Base-by-base conservation (phyloP, 2,329 filamentous ascomycete genomes). In the Lasiodiplodia sp. region DNA sequence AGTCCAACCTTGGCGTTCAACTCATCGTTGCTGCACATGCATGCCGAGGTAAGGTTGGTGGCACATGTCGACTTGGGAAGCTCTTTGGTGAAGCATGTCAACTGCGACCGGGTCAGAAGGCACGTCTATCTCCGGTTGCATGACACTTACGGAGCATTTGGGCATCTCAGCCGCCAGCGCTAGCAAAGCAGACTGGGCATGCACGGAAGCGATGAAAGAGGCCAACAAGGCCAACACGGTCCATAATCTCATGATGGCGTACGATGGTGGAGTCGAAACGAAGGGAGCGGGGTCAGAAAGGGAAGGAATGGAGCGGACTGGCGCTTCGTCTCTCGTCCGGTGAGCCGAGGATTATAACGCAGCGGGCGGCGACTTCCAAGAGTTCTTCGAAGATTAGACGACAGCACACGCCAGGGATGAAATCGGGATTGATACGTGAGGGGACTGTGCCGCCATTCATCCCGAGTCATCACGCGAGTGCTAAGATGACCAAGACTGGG, bases 11-110 rank as follows among this genome's bases (percentile, higher is more conserved):
- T 70, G 0, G 69, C 70, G 25, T 77, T 78, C 34, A 83, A 74
- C 2, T 73, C 70, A 1, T 67, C 66, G 69, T 82, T 76, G 1
- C 72, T 77, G 70, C 82, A 84, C 25, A 83, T 74, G 68, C 82
- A 84, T 21, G 74, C 73, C 55, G 40, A 40, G 23, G 76, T 74
- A 66, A 83, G 74, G 4, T 81, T 79, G 1, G 74, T 69, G 4
- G 76, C 72, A 68, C 82, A 83, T 11, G 70, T 70, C 1, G 81
- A 82, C 69, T 75, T 71, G 4, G 76, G 72, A 23, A 80, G 69
- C 2, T 73, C 71, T 28, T 69, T n/a, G 31, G 49, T 68, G 25
- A 75, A 71, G 67, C 74, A 75, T 31, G 57, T 34, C 44, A 75
- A 44, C 74, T 75, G 31, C 3, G 58, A n/a, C 21, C 37, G 57